A percentile compares a stretch with the other conserved stretches of the same genome.
phyloP scores from a whole-genome alignment of 768 basidiomycete species.

The Lepiota brunneoincarnata region DNA sequence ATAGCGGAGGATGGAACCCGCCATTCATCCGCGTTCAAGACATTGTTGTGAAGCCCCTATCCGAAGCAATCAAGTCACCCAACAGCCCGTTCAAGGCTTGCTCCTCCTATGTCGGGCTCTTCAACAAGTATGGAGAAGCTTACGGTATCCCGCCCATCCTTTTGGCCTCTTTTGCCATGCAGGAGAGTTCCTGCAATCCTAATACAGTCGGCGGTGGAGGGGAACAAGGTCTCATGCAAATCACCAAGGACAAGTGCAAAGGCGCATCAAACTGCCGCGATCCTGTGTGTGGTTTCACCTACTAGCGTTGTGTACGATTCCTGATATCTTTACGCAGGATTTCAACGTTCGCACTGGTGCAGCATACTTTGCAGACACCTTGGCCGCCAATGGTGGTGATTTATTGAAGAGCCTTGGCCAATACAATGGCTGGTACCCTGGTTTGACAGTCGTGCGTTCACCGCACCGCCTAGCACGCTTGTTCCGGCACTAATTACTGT shows the following conservation, averaged over 20 bases:
- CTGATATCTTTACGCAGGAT: conserved; percentile 35
- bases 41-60: conserved; percentile 44
- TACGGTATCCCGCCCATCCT: conserved; percentile 66
- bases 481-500: conserved; percentile 6
- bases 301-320: neutral
- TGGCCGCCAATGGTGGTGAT: conserved; percentile 49
- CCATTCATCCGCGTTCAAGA: conserved; percentile 55
- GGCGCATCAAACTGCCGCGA: conserved; percentile 52
- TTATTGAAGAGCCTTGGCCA: conserved; percentile 56
- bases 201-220: conserved; percentile 67
- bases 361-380: conserved; percentile 50
- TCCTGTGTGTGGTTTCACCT: conserved; percentile 31
- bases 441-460: conserved; percentile 54
- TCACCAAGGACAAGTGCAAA: conserved; percentile 74
- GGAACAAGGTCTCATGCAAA: conserved; percentile 87
- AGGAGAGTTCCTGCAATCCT: conserved; percentile 74
- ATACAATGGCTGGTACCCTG: conserved; percentile 74
- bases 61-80: conserved; percentile 42
- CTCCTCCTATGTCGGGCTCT: conserved; percentile 43
- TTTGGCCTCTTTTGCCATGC: conserved; percentile 85
- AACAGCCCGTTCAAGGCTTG: conserved; percentile 62
- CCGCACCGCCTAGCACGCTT: neutral
- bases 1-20: conserved; percentile 71
- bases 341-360: conserved; percentile 74
- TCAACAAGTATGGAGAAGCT: conserved; percentile 55